Evolutionary conservation across 441 rosid genomes (phyloP), one percentile per base, ranked within the genome.

Genomic region (Dalechampia spathulata): DNA sequence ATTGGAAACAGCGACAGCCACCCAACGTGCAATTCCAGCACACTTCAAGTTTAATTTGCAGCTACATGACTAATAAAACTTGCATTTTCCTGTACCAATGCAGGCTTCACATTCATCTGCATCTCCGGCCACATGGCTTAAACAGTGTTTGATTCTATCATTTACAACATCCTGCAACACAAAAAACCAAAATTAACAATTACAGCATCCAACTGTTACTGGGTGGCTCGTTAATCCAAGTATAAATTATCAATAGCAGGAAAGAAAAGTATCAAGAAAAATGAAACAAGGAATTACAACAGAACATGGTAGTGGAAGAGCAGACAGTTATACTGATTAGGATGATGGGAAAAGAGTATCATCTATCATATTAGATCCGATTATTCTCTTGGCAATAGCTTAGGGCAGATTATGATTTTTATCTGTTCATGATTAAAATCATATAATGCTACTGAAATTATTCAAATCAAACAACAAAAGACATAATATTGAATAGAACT

Each of bases 1-100:
- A 46, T 7, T 19, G 21, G 26, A 27, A 32, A 28, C 41, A 22
- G 27, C 17, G 36, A 37, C 13, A 25, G 11, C 45, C 15, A 13
- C 16, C 22, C 11, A 17, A 32, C 5, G 30, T 4, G 6, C 27
- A 4, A 39, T 3, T 4, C 34, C 34, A 8, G 34, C 5, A 3
- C 34, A 30, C 4, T 30, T 3, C 34, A 30, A 30, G 12, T 56
- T 50, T 7, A 2, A 19, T 16, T 42, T 58, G 30, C 38, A 39
- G 32, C 57, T 56, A 51, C 25, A 44, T 34, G 34, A 55, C 52
- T 67, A 63, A 58, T 84, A 81, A 64, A 92, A 70, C 83, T 76
- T 86, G 85, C 98, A 92, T 63, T 79, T 92, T 60, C 74, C 63
- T 65, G 98, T 88, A 60, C 96, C 96, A 36, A 74, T 79, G 72